These are phyloP conservation scores for Cerrena zonata DNA, from an alignment of 1,284 basidiomycete species.

Conservation along the genomic window DNA sequence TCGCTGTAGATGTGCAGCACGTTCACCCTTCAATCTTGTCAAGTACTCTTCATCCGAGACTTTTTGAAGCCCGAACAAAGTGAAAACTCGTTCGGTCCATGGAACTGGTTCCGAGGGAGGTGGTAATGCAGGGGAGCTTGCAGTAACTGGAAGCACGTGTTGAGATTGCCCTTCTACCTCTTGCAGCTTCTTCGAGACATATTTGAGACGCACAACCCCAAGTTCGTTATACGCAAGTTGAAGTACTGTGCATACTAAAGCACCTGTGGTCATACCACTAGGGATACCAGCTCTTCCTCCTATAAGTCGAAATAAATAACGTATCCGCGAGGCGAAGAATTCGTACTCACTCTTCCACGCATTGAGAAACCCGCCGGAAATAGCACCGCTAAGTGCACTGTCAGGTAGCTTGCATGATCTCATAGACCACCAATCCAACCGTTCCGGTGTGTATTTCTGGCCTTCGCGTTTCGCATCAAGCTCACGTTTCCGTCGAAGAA, in stretches of 20 bases:
- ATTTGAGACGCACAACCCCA: conserved; percentile 50
- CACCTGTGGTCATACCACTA: conserved; percentile 52
- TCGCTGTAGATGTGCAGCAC: conserved; percentile 44
- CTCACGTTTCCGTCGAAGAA: conserved; percentile 34
- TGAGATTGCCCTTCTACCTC: neutral
- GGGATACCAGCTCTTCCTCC: conserved; percentile 38
- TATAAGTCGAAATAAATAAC: conserved; percentile 18
- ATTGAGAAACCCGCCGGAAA: conserved; percentile 52
- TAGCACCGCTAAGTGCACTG: conserved; percentile 55
- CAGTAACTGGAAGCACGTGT: neutral
- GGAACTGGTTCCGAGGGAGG: conserved; percentile 16
- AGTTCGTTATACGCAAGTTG: conserved; percentile 65
- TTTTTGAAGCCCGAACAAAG: conserved; percentile 42
- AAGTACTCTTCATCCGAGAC: conserved; percentile 65
- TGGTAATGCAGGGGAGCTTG: conserved; percentile 6
- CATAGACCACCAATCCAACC: conserved; percentile 43
- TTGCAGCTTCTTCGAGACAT: conserved; percentile 33
- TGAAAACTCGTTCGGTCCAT: conserved; percentile 33
- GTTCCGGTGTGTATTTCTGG: conserved; percentile 7
- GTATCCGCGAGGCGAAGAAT: neutral
- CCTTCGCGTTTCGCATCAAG: conserved; percentile 23
- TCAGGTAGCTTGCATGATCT: conserved; percentile 56
- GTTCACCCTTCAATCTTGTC: conserved; percentile 43
- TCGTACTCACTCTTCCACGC: conserved; percentile 37
- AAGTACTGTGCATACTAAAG: conserved; percentile 47